Evolutionary conservation across 352 stramenopile species (phyloP), one percentile per base, ranked within the genome.

Genomic region (Pythium brassicae): DNA sequence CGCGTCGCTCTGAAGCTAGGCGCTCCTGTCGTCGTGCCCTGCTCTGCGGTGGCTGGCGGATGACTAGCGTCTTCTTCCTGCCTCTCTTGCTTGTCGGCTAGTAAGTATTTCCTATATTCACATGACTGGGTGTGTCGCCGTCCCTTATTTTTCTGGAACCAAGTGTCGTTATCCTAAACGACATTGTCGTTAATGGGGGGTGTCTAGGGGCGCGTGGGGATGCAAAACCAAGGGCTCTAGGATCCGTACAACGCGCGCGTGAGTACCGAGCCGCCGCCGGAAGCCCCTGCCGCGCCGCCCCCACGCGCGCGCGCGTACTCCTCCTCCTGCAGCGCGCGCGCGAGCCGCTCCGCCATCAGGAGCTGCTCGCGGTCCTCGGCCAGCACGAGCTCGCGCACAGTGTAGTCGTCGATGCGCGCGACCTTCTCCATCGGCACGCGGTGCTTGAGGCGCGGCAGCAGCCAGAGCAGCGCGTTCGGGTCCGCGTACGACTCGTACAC

Each of bases 401-500:
- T 94, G 70, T 89, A 91, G 55, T 90, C 81, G 44, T 94, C 83
- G 49, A 94, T 94, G 26, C 72, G 71, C 7, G 60, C 68, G 4
- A 89, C 80, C 56, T 89, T 86, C 61, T 91, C 81, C 12, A 94
- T 74, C 20, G 83, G 81, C 14, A 94, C 79, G 54, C 82, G 83
- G 62, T 92, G 83, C 62, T 94, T 94, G 45, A 94, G 72, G 48
- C 81, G 76, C 25, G 83, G 83, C 5, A 94, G 59, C 44, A 94
- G 37, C 83, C 83, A 94, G 34, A 94, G 60, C 53, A 94, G 50
- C 20, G 79, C 77, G 43, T 91, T 91, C 32, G 83, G 83, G 39
- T 94, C 83, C n/a, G 69, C 67, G 58, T 94, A 94, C 25, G 81
- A 92, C 42, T 87, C 78, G 63, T 83, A 94, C n/a, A 86, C 71